Evolutionary conservation across 192 early-diverging fungal species (phyloP), one percentile per base, ranked within the genome.

Genomic region (Coemansia sp.): DNA sequence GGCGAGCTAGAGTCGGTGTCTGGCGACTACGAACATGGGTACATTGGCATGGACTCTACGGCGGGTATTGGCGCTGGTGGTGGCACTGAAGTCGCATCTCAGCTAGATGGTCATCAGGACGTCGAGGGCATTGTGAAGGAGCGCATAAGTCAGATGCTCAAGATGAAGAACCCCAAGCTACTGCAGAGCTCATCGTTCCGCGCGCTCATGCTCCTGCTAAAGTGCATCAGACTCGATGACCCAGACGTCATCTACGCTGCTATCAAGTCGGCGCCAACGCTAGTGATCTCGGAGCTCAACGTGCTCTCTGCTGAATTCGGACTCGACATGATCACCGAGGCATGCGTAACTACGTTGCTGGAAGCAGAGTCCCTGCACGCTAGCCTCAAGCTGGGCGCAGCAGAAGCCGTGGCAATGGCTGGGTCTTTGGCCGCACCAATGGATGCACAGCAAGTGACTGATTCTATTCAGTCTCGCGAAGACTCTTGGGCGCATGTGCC

Each of bases 271-370:
- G 42, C 69, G 10, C 61, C 65, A 1, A 19, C 41, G 17, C 51
- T 21, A 8, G 69, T 80, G n/a, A 62, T 67, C 9, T 66, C 67
- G 5, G 73, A 80, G 66, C 69, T 80, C 15, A 69, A 67, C 51
- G 19, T 45, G 48, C 63, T 80, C n/a, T 64, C 77, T 10, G 69
- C 71, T 4, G 77, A 80, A 58, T 80, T 80, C 62, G 45, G 66
- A 2, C 63, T 80, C 31, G 34, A 21, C 21, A 68, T 69, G 65
- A 48, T 80, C 10, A 62, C 66, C 5, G 73, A 75, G 27, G 69
- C 77, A 12, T 80, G 77, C 37, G 39, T 64, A 38, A 70, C 42
- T 19, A 74, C 42, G 19, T 38, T 72, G 37, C 50, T 72, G n/a
- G 51, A 57, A 2, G 15, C 65, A 34, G 44, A 37, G 51, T 12